phyloP scores from a whole-genome alignment of 345 rosid genomes.

The Lepidium didymum region DNA sequence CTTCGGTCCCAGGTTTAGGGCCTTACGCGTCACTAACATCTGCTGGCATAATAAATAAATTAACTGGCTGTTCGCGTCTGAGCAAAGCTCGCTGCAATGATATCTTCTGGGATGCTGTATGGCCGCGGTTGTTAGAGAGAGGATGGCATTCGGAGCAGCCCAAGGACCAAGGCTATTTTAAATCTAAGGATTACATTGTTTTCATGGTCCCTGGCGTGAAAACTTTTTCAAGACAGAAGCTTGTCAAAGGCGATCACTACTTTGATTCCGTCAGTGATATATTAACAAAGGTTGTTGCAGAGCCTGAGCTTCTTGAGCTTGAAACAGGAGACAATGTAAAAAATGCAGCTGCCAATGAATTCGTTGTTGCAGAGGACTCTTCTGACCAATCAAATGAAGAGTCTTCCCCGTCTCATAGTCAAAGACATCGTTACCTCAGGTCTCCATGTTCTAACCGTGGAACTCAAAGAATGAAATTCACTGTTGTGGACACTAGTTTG shows the following conservation, averaged over 20 bases:
- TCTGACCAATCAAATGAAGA: conserved; percentile 43
- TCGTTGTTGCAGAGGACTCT: conserved; percentile 22
- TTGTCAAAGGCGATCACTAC: conserved; percentile 58
- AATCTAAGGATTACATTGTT: conserved; percentile 44
- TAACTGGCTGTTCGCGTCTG: conserved; percentile 53
- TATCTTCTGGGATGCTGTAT: conserved; percentile 79
- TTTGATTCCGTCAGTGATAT: conserved; percentile 70
- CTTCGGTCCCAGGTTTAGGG: conserved; percentile 14
- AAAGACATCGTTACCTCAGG: conserved; percentile 45
- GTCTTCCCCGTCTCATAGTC: conserved; percentile 19
- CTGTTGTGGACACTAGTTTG: conserved; percentile 57
- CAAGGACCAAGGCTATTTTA: conserved; percentile 32
- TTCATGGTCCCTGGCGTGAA: conserved; percentile 65
- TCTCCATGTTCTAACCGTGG: conserved; percentile 45
- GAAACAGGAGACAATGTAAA: conserved; percentile 34
- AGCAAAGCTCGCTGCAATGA: conserved; percentile 70
- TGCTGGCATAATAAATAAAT: conserved; percentile 41
- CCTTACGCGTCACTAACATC: conserved; percentile 50
- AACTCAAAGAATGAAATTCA: conserved; percentile 37
- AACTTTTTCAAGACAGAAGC: conserved; percentile 60
- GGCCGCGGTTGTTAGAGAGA: conserved; percentile 75
- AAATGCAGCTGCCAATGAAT: conserved; percentile 25
- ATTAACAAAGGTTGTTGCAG: conserved; percentile 54
- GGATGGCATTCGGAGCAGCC: conserved; percentile 85
- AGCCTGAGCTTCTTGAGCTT: conserved; percentile 59